Percentiles rank a stretch among this genome's conserved stretches.
Evolutionary conservation across 1,139 yeast genomes (phyloP).

Genomic region (Candida gigantensis): DNA sequence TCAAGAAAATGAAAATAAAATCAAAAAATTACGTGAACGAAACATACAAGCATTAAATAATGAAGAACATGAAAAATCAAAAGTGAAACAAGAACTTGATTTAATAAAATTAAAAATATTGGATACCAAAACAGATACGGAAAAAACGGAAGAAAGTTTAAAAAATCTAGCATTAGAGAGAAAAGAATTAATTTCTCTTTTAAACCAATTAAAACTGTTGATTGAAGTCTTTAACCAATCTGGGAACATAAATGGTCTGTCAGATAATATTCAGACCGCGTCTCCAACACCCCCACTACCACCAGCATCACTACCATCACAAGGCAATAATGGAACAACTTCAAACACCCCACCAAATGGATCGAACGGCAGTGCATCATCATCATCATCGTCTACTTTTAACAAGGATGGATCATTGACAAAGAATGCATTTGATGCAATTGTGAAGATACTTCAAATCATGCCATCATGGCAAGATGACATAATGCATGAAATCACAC

Average conservation of each 20-base stretch:
- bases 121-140: conserved; percentile 19
- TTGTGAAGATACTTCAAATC: conserved; percentile 26
- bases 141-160: conserved; percentile 26
- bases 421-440: conserved; percentile 27
- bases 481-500: conserved; percentile 31
- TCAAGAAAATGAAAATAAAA: conserved; percentile 23
- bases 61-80: conserved; percentile 25
- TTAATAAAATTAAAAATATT: conserved; percentile 13
- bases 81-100: conserved; percentile 19
- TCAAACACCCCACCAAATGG: conserved; percentile 5
- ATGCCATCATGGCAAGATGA: conserved; percentile 41
- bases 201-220: conserved; percentile 28
- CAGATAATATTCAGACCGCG: conserved; percentile 8
- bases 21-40: conserved; percentile 28
- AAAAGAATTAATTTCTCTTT: conserved; percentile 22
- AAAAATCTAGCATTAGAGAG: conserved; percentile 27
- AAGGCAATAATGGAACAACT: conserved; percentile 10
- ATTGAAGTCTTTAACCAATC: conserved; percentile 29
- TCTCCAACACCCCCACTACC: conserved; percentile 5
- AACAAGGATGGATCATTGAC: conserved; percentile 36
- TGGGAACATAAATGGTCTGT: conserved; percentile 9
- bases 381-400: conserved; percentile 22
- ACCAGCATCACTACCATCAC: conserved; percentile 1
- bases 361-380: conserved; percentile 7
- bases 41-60: conserved; percentile 22